Evolutionary conservation across 331 rosid species (phyloP).

Genomic region (Dryas integrifolia): DNA sequence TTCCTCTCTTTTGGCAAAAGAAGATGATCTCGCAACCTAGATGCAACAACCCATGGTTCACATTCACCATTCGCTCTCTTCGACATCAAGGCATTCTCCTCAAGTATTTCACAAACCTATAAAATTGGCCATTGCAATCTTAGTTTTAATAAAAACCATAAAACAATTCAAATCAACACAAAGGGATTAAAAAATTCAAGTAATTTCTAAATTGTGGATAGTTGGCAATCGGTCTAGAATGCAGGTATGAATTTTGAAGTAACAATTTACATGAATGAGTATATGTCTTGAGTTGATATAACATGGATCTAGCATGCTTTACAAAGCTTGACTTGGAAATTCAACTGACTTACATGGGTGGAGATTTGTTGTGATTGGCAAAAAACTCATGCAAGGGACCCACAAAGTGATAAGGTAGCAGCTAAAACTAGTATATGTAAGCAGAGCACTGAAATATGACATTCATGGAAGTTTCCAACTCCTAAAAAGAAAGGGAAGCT

Average conservation of each 20-base stretch:
- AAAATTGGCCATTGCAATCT: slow-evolving; percentile 16
- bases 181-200: background rate
- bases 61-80: slow-evolving; percentile 49
- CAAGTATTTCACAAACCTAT: slow-evolving; percentile 86
- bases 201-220: background rate
- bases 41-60: slow-evolving; percentile 87
- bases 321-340: background rate
- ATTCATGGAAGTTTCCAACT: background rate
- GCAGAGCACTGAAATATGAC: background rate
- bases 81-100: slow-evolving; percentile 74
- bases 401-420: too few relatives aligned
- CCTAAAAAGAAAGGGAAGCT: background rate
- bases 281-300: background rate
- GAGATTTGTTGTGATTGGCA: too few relatives aligned
- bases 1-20: slow-evolving; percentile 88
- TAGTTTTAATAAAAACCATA: background rate
- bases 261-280: background rate
- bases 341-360: background rate
- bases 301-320: background rate
- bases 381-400: too few relatives aligned
- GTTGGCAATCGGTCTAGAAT: background rate
- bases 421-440: background rate
- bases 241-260: background rate
- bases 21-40: slow-evolving; percentile 84
- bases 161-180: background rate